These are phyloP conservation scores for Sutorius australiensis DNA, from an alignment of 768 basidiomycete genomes.

Conservation along the genomic window DNA sequence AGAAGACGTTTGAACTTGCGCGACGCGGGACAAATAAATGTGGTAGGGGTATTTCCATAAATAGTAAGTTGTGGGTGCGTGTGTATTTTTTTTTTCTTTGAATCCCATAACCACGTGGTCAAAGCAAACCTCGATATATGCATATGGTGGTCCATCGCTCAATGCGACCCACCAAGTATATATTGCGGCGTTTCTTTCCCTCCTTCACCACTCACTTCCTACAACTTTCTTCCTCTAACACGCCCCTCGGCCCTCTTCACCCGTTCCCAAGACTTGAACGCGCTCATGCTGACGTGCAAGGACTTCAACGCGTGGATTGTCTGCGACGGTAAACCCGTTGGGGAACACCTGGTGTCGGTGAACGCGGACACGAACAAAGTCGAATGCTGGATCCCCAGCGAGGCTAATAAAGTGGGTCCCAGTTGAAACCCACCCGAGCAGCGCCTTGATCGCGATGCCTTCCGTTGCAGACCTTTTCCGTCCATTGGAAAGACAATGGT, in stretches of 20 bases:
- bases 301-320: conserved; percentile 71
- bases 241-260: not conserved
- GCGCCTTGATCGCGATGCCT: conserved; percentile 1
- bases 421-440: not conserved
- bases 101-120: conserved; percentile 2
- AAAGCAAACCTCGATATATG: conserved; percentile 6
- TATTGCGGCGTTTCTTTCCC: not conserved
- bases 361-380: conserved; percentile 43
- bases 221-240: too few species aligned
- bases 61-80: conserved; percentile 15
- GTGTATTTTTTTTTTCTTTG: conserved; percentile 3
- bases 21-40: not conserved
- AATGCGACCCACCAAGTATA: not conserved
- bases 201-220: too few species aligned
- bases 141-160: not conserved
- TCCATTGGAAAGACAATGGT: conserved; percentile 65
- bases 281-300: conserved; percentile 48
- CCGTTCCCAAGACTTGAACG: not conserved
- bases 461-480: conserved; percentile 46
- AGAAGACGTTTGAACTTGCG: not conserved
- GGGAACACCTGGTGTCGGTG: conserved; percentile 53
- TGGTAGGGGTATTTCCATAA: conserved; percentile 4
- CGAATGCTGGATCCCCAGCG: conserved; percentile 68
- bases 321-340: conserved; percentile 44
- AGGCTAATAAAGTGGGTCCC: conserved; percentile 48